Conservation (phyloP, 202 grass and related monocot species). For the Bolboschoenoplectus hybrid region DNA sequence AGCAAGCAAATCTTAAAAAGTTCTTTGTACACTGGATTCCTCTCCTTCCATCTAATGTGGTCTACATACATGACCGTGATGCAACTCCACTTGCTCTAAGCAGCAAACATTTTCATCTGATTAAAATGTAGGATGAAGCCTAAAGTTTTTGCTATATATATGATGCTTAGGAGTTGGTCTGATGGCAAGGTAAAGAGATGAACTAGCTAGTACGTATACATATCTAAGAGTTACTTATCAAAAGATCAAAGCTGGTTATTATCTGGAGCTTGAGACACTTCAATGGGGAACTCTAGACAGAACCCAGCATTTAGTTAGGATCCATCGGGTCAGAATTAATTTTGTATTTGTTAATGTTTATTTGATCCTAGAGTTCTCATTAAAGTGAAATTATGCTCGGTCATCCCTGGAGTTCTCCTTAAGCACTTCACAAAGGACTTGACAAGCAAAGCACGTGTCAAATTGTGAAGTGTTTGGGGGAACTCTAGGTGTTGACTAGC, state of each 20-base stretch:
- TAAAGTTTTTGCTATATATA: conserved; percentile 54
- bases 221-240: neutral
- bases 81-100: conserved; percentile 35
- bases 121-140: neutral
- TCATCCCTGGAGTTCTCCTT: neutral
- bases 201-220: conserved; percentile 38
- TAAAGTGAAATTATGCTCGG: neutral
- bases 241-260: conserved; percentile 46
- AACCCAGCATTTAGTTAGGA: neutral
- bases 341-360: neutral
- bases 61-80: conserved; percentile 42
- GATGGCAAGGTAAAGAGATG: conserved; percentile 39
- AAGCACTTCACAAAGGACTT: conserved; percentile 33
- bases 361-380: neutral
- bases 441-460: too few species aligned
- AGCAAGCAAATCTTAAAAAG: conserved; percentile 29
- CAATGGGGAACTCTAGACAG: conserved; percentile 27
- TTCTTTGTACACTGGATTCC: conserved; percentile 35
- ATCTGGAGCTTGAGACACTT: conserved; percentile 49
- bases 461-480: conserved; percentile 59
- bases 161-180: conserved; percentile 38
- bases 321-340: neutral
- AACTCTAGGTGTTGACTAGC: conserved; percentile 38
- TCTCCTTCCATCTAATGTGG: neutral
- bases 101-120: too few species aligned